Percentiles rank a stretch among this genome's conserved stretches.
Evolutionary conservation across 1,139 yeast species (phyloP).

Genomic region (Nakaseomyces nivariensis): DNA sequence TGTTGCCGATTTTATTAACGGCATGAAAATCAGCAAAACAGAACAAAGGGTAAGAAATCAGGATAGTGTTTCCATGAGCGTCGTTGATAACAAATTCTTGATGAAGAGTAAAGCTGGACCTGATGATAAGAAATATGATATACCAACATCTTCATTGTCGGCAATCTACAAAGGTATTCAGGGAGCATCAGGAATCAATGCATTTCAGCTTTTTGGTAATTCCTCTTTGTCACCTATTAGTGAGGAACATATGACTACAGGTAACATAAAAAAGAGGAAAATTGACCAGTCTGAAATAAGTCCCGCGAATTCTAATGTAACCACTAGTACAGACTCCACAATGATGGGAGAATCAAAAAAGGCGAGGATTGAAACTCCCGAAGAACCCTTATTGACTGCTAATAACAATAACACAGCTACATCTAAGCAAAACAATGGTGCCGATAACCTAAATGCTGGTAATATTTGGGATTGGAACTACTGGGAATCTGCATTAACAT

Average conservation of each 20-base stretch:
- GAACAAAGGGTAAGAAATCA: slow-evolving; percentile 27
- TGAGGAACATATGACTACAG: neutral
- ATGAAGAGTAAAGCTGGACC: slow-evolving; percentile 23
- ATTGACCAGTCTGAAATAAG: slow-evolving; percentile 21
- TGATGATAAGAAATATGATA: neutral
- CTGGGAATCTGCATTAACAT: slow-evolving; percentile 13
- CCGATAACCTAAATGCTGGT: slow-evolving; percentile 36
- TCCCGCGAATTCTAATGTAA: slow-evolving; percentile 21
- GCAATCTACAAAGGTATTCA: slow-evolving; percentile 15
- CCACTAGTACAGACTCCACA: slow-evolving; percentile 10
- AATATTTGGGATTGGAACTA: slow-evolving; percentile 29
- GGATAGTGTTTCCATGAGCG: slow-evolving; percentile 20
- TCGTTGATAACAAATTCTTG: slow-evolving; percentile 20
- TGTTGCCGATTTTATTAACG: slow-evolving; percentile 24
- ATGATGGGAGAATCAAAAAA: slow-evolving; percentile 28
- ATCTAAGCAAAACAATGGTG: slow-evolving; percentile 55
- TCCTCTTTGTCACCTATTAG: slow-evolving; percentile 3
- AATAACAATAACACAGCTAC: slow-evolving; percentile 10
- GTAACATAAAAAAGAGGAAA: slow-evolving; percentile 21
- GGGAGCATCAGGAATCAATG: slow-evolving; percentile 12
- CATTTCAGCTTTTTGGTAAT: slow-evolving; percentile 9
- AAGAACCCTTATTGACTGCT: slow-evolving; percentile 20
- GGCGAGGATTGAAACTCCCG: slow-evolving; percentile 29
- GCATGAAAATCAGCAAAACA: slow-evolving; percentile 25
- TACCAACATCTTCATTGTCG: neutral